Evolutionary conservation across 1,284 basidiomycete genomes (phyloP), one percentile per base, ranked within the genome.

Genomic region (Tilletia setariae): DNA sequence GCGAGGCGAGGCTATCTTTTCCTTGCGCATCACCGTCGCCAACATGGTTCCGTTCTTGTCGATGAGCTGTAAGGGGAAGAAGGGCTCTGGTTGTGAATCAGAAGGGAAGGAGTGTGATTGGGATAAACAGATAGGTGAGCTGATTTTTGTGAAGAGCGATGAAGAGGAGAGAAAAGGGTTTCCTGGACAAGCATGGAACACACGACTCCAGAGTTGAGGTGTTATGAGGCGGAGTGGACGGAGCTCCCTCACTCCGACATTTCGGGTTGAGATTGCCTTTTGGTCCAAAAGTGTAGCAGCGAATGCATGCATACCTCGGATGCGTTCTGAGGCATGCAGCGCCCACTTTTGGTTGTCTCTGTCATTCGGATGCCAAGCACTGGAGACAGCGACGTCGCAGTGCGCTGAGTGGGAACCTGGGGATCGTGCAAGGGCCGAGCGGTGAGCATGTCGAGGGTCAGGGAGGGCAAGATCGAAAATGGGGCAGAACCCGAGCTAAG

Each of bases 11-110:
- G 35, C 43, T 3, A 40, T 25, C 49, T 30, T 64, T 32, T 49
- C 63, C 40, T 64, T 47, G 35, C 49, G 44, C 63, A 42, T 65
- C n/a, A 44, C 44, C 35, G 49, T 46, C 35, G 56, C 56, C 19
- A 53, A 8, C 49, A 65, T 65, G 8, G 11, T 11, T 40, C 4
- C 35, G 35, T 40, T 13, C n/a, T 15, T 49, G 44, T 42, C 43
- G 63, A 25, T 11, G 7, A 35, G 4, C 16, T 61, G 23, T 35
- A 7, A 25, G 51, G 21, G 15, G 51, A 28, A 21, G 13, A 28
- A 25, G 15, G 42, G 35, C 13, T n/a, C 1, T 63, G 13, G 62
- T 2, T 30, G 62, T n/a, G 23, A 15, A 8, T 32, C n/a, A 28
- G 62, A 62, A 28, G 25, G 28, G 49, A 44, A 49, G 16, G 49